Percentiles rank a stretch among this genome's conserved stretches.
These are phyloP conservation scores for Thelonectria olida DNA, from an alignment of 2,329 filamentous ascomycete species.

Conservation along the genomic window DNA sequence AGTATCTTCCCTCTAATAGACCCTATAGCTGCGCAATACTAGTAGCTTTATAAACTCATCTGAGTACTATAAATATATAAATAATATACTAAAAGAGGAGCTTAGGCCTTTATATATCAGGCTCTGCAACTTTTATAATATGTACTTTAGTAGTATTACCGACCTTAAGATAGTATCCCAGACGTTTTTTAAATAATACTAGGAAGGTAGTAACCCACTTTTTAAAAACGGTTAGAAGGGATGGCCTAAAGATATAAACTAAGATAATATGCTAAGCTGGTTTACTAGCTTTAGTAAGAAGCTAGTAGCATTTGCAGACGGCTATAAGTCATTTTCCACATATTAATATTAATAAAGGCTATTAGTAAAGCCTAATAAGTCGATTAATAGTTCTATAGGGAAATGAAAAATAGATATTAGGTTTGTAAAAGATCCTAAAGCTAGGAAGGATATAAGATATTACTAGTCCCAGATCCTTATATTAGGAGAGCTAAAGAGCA, in stretches of 20 bases:
- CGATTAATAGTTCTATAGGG: slow-evolving; percentile 35
- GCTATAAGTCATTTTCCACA: slow-evolving; percentile 29
- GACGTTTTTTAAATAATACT: slow-evolving; percentile 45
- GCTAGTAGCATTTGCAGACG: slow-evolving; percentile 40
- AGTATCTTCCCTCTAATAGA: slow-evolving; percentile 41
- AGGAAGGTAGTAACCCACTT: slow-evolving; percentile 39
- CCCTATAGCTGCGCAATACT: slow-evolving; percentile 41
- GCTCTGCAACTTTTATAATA: slow-evolving; percentile 43
- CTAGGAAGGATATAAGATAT: slow-evolving; percentile 40
- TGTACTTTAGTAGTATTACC: slow-evolving; percentile 43
- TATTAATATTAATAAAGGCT: slow-evolving; percentile 33
- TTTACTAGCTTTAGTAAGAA: slow-evolving; percentile 30
- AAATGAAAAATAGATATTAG: too few relatives aligned
- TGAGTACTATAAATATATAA: slow-evolving; percentile 42
- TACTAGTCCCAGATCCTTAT: slow-evolving; percentile 55
- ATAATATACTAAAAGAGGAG: slow-evolving; percentile 45
- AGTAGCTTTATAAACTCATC: slow-evolving; percentile 45
- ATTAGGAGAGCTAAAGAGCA: slow-evolving; percentile 57
- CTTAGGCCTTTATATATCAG: slow-evolving; percentile 46
- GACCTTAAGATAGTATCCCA: slow-evolving; percentile 42
- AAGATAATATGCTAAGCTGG: slow-evolving; percentile 45
- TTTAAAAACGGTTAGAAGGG: slow-evolving; percentile 42
- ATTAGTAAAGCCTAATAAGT: too few relatives aligned
- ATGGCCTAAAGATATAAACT: slow-evolving; percentile 46
- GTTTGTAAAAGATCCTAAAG: slow-evolving; percentile 43